phyloP scores from a whole-genome alignment of 768 basidiomycete species.

The Suillus alpinus region DNA sequence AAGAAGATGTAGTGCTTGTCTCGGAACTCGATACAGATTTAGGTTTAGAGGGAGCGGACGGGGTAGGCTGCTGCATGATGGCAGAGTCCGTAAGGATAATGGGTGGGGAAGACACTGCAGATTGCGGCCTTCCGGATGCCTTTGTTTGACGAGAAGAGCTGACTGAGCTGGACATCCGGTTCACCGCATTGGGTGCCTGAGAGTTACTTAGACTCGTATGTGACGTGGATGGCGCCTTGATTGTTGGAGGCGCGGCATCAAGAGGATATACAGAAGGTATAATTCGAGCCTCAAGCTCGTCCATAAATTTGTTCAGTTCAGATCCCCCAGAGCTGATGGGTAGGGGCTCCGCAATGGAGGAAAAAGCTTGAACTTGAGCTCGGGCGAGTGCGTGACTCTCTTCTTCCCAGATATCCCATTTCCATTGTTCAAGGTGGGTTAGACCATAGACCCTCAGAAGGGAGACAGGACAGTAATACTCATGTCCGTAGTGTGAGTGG shows the following conservation, averaged over 20 bases:
- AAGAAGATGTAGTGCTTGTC: background rate
- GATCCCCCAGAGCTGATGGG: background rate
- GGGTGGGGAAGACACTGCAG: background rate
- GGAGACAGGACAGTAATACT: constrained; percentile 95
- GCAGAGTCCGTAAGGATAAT: background rate
- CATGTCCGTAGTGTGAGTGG: constrained; percentile 87
- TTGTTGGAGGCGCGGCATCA: background rate
- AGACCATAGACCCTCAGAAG: constrained; percentile 92
- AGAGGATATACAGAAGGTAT: background rate
- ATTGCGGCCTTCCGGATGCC: background rate
- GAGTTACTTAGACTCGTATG: background rate
- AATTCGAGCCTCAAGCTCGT: background rate
- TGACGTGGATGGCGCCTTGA: background rate
- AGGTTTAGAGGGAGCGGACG: background rate
- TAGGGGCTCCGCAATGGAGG: background rate
- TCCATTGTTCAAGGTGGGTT: constrained; percentile 95
- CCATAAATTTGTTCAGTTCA: constrained; percentile 3
- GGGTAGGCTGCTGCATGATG: background rate
- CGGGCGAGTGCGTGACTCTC: constrained; percentile 51
- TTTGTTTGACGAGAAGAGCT: background rate
- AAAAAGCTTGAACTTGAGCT: background rate
- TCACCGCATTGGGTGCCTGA: background rate
- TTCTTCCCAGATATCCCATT: constrained; percentile 82
- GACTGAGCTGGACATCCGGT: background rate
- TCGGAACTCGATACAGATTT: background rate